phyloP scores from a whole-genome alignment of 2,329 filamentous ascomycete species.

The Verticillium klebahnii region DNA sequence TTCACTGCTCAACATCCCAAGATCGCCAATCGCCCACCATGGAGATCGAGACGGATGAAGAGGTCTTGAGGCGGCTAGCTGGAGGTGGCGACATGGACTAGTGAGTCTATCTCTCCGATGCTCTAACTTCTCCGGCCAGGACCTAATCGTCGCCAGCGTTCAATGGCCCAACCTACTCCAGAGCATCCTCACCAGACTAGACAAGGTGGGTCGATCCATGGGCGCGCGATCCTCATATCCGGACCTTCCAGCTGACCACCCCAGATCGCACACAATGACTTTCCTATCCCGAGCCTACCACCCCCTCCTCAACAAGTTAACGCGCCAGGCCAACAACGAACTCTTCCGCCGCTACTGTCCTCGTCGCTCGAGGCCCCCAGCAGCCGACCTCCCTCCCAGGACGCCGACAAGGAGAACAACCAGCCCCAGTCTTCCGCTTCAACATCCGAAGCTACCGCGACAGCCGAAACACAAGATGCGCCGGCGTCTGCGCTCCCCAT shows the following conservation, averaged over 20 bases:
- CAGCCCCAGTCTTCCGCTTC: slow-evolving; percentile 33
- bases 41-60: slow-evolving; percentile 52
- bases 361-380: slow-evolving; percentile 32
- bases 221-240: slow-evolving; percentile 10
- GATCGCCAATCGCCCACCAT: slow-evolving; percentile 29
- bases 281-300: slow-evolving; percentile 63
- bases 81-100: slow-evolving; percentile 50
- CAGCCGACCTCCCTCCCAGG: slow-evolving; percentile 41
- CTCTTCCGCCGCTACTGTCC: slow-evolving; percentile 33
- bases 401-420: slow-evolving; percentile 66
- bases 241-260: slow-evolving; percentile 4
- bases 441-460: slow-evolving; percentile 31
- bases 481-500: slow-evolving; percentile 17
- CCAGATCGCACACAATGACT: slow-evolving; percentile 72
- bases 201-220: slow-evolving; percentile 53
- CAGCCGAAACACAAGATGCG: slow-evolving; percentile 21
- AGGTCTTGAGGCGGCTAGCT: slow-evolving; percentile 42
- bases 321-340: slow-evolving; percentile 33
- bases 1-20: neutral
- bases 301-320: slow-evolving; percentile 33
- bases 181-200: slow-evolving; percentile 62
- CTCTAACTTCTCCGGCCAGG: neutral
- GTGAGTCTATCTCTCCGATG: slow-evolving; percentile 33
- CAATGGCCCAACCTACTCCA: slow-evolving; percentile 66
- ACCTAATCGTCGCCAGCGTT: slow-evolving; percentile 40